Base-by-base conservation (phyloP, 148 eudicot genomes). In the Chenopodium album region DNA sequence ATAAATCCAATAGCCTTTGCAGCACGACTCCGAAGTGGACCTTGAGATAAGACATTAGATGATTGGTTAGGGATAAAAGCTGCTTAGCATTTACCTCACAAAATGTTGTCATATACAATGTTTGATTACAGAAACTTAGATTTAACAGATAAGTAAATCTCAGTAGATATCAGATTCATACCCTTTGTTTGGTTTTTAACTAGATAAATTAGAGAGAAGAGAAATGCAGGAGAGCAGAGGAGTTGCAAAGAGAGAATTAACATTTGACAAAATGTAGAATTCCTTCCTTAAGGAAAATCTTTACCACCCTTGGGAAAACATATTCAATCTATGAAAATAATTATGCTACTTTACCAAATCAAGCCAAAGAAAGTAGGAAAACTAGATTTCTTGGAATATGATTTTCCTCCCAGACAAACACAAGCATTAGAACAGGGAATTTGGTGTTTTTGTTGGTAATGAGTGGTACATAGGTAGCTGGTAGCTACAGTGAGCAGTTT, bases 1-100 rank as follows among this genome's bases (percentile, higher is more conserved):
- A 95, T 95, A 80, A 95, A 95, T 78, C 98, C 98, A 77, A 95
- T 95, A 56, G 98, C 97, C 86, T 93, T 95, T 74, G 98, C 98
- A 76, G 98, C 98, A 67, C 98, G 98, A 75, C 98, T 95, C 83
- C 98, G 89, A 22, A 95, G 88, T 56, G 98, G 98, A 71, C 98
- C 98, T 95, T 5, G 91, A 47, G 56, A 28, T 17, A 76, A 75
- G 28, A 29, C 8, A 29, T 5, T 16, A 73, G 11, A 75, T 8
- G 50, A 68, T 41, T 22, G 7, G 37, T 34, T 14, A 37, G 52
- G 31, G 7, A 41, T 41, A 4, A 41, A 41, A 41, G 44, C 44
- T 41, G 44, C 44, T 41, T 4, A 41, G 44, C 66, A 62, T 60
- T 22, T 60, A 60, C 66, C 66, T 22, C 26, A 22, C 9, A n/a